These are phyloP conservation scores for Batkoa obscura DNA, from an alignment of 371 early-diverging fungal genomes.

Conservation along the genomic window DNA sequence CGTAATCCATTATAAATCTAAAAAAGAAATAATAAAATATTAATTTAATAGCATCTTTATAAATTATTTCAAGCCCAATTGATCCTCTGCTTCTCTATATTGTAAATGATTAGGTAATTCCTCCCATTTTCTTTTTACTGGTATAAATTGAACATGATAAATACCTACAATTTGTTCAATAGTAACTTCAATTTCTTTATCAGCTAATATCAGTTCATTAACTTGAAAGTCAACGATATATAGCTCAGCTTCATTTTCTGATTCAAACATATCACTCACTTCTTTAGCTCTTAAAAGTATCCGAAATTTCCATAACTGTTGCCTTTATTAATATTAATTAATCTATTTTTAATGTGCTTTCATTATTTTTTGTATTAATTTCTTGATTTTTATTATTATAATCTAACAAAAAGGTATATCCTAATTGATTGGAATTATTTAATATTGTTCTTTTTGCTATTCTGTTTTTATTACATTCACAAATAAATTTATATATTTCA, in stretches of 20 bases:
- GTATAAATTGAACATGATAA: too few relatives aligned
- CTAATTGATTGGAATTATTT: conserved; percentile 5
- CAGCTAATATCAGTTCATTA: neutral
- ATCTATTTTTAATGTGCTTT: neutral
- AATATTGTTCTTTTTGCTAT: neutral
- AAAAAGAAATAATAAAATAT: neutral
- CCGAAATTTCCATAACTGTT: neutral
- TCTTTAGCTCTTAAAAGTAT: neutral
- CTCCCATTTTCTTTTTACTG: too few relatives aligned
- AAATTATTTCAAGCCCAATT: too few relatives aligned
- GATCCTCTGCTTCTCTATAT: too few relatives aligned
- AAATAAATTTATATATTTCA: neutral
- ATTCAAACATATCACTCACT: neutral
- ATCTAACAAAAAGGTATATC: neutral
- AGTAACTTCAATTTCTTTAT: neutral
- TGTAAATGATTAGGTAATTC: too few relatives aligned
- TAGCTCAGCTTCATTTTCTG: neutral
- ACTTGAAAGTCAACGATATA: neutral
- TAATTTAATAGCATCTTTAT: neutral
- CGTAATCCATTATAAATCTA: conserved; percentile 1
- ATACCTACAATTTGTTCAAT: too few relatives aligned
- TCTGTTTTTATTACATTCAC: neutral
- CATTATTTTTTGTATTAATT: neutral
- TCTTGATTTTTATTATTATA: neutral
- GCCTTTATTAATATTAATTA: neutral